Conservation (phyloP, 306 rosid genomes). For the Coriaria nepalensis region DNA sequence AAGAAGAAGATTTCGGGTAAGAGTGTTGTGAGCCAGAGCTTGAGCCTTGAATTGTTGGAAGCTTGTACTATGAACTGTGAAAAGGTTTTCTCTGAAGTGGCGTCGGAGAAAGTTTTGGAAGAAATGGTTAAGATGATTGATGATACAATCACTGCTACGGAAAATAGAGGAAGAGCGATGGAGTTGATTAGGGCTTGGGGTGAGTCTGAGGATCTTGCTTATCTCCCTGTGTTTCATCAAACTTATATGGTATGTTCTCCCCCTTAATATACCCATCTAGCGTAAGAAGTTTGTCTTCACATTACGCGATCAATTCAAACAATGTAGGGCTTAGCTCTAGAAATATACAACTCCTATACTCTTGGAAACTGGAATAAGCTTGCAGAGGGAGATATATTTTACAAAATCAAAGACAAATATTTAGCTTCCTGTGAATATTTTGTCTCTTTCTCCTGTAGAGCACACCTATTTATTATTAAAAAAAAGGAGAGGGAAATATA, state of each 20-base stretch:
- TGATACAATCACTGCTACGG: slow-evolving; percentile 19
- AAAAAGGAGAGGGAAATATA: too few relatives aligned
- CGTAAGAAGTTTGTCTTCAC: too few relatives aligned
- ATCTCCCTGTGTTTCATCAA: slow-evolving; percentile 69
- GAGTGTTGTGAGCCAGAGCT: slow-evolving; percentile 32
- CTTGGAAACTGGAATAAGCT: too few relatives aligned
- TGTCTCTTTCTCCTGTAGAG: too few relatives aligned
- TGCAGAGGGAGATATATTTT: too few relatives aligned
- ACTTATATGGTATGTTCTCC: slow-evolving; percentile 41
- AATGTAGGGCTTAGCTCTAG: too few relatives aligned
- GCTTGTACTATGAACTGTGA: slow-evolving; percentile 62
- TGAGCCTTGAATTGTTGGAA: slow-evolving; percentile 60
- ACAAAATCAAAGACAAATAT: too few relatives aligned
- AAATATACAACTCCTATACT: too few relatives aligned
- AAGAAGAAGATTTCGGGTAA: slow-evolving; percentile 44
- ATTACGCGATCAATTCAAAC: too few relatives aligned
- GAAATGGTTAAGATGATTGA: slow-evolving; percentile 50
- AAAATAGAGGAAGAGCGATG: slow-evolving; percentile 32
- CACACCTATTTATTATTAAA: too few relatives aligned
- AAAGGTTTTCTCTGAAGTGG: slow-evolving; percentile 67
- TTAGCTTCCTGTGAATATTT: too few relatives aligned
- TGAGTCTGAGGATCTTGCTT: slow-evolving; percentile 58
- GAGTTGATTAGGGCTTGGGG: slow-evolving; percentile 81
- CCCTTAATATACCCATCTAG: neutral
- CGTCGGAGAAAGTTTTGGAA: slow-evolving; percentile 67